Percentiles rank a stretch among this genome's conserved stretches.
Conservation (phyloP, 371 early-diverging fungal species). For the Vairimorpha ceranae region DNA sequence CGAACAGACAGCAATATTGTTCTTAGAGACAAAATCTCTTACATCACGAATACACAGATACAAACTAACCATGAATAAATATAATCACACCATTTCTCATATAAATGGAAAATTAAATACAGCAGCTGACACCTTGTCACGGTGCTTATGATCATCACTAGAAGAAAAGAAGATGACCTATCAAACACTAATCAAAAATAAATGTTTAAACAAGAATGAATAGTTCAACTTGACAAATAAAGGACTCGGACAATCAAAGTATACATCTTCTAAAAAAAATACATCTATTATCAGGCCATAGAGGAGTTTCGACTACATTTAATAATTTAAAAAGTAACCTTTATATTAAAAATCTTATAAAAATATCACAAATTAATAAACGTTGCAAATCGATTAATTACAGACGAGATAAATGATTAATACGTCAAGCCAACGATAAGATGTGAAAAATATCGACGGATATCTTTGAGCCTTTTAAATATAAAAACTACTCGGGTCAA, state of each 20-base stretch:
- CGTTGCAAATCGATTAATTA: not conserved
- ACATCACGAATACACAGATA: conserved; percentile 29
- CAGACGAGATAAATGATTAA: not conserved
- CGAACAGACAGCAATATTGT: conserved; percentile 50
- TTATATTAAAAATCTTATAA: not conserved
- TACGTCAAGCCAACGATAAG: not conserved
- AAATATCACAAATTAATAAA: not conserved
- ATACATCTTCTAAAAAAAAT: not conserved
- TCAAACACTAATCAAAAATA: not conserved
- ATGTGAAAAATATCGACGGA: not conserved
- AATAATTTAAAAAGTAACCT: not conserved
- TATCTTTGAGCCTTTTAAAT: not conserved
- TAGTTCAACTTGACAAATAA: not conserved
- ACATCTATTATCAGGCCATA: conserved; percentile 13
- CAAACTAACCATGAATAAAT: conserved; percentile 15
- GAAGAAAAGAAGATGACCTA: not conserved
- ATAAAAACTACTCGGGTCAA: no score
- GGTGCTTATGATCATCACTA: not conserved
- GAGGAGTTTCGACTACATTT: not conserved
- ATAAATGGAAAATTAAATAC: conserved; percentile 19
- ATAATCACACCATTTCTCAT: conserved; percentile 16
- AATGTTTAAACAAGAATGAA: not conserved
- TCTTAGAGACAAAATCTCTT: not conserved
- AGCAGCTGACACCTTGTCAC: conserved; percentile 39
- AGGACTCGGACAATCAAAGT: not conserved